phyloP scores from a whole-genome alignment of 495 filamentous ascomycete genomes.

The Beverwykella pulmonaria region DNA sequence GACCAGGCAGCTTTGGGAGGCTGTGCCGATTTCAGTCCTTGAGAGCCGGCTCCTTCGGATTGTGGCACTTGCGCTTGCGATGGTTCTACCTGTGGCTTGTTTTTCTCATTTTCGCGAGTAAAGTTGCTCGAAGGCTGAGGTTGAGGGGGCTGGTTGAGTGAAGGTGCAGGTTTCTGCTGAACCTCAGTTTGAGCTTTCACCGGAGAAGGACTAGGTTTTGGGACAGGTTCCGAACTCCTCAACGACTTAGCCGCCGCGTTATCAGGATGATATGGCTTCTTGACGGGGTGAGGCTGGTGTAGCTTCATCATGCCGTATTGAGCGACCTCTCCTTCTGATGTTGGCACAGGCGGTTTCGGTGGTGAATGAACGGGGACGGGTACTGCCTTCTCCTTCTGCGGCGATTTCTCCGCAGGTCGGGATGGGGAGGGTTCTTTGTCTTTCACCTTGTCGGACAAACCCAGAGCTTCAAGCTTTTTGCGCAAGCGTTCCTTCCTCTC shows the following conservation, averaged over 20 bases:
- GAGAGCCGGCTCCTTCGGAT: conserved; percentile 3
- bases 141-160: conserved; percentile 6
- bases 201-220: conserved; percentile 32
- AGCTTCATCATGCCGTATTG: conserved; percentile 46
- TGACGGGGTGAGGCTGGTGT: conserved; percentile 41
- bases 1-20: conserved; percentile 20
- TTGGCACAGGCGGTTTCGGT: conserved; percentile 39
- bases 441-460: conserved; percentile 63
- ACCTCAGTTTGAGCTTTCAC: conserved; percentile 32
- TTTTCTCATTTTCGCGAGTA: conserved; percentile 18
- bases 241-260: conserved; percentile 5
- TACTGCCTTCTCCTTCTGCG: conserved; percentile 30
- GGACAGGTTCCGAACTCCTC: conserved; percentile 8
- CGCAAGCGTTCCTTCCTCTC: conserved; percentile 79
- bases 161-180: conserved; percentile 20
- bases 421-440: conserved; percentile 26
- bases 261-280: conserved; percentile 19
- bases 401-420: conserved; percentile 26
- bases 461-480: conserved; percentile 78
- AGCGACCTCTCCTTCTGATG: conserved; percentile 37
- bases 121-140: conserved; percentile 10
- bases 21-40: conserved; percentile 7
- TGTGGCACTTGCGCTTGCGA: conserved; percentile 22
- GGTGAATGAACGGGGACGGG: conserved; percentile 36
- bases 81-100: conserved; percentile 1